Base-by-base conservation (phyloP, 2,329 filamentous ascomycete genomes). In the Colletotrichum liriopes region DNA sequence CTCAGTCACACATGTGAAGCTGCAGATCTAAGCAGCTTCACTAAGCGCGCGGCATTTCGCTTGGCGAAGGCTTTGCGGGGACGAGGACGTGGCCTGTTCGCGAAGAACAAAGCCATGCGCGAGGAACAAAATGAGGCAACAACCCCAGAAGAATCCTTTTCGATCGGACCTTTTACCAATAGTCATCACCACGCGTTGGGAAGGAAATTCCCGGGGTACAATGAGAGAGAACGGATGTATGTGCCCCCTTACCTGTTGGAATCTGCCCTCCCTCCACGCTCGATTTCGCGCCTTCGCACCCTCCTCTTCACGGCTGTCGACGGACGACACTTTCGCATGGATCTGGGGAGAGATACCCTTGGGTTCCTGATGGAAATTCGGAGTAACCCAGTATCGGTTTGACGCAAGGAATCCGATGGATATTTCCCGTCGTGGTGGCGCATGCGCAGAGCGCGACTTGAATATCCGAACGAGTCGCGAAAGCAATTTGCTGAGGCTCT, bases 81-180 rank as follows among this genome's bases (percentile, higher is more conserved):
- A 70, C 65, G 70, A 72, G 60, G 20, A 65, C 60, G 70, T 55
- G 60, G 66, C 54, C 65, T 29, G 43, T 43, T 43, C 70, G 23
- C n/a, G 16, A 73, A 75, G 74, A 79, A 69, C 75, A 74, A 71
- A 56, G 47, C 74, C 75, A 71, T 74, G 62, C 62, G 61, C 20
- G 26, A 47, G 67, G 55, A 58, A 66, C 54, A 73, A 67, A 68
- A 67, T 63, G 69, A 75, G 75, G 76, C 77, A 77, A 78, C 78
- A 80, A 80, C 83, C 88, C 86, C 88, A 84, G 86, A 79, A 79
- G 81, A 77, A 81, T 78, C 81, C 81, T 78, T 78, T 81, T 83
- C 82, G 81, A 86, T 91, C 88, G 84, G 89, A 89, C 89, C 89
- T 91, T 91, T 91, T 91, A 91, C 89, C 89, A 89, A 81, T 79